Percentiles rank a stretch among this genome's conserved stretches.
These are phyloP conservation scores for Fagopyrum homotropicum DNA, from an alignment of 148 eudicot genomes.

Conservation along the genomic window DNA sequence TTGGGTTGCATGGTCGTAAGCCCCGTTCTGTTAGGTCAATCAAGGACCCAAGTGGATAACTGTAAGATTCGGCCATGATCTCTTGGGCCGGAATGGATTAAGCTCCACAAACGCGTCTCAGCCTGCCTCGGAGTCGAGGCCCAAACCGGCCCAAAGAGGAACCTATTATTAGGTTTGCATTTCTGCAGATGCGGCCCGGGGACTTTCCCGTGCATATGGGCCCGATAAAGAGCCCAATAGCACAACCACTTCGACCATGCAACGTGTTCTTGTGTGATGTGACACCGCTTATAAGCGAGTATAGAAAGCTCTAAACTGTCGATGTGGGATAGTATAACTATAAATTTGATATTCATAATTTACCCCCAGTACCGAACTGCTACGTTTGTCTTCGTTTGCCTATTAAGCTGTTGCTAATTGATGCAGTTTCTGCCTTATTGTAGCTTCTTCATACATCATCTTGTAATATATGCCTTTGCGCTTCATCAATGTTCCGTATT, in stretches of 20 bases:
- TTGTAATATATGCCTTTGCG: too few relatives aligned
- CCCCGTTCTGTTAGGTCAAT: too few relatives aligned
- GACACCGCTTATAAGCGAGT: too few relatives aligned
- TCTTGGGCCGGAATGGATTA: not conserved
- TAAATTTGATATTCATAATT: too few relatives aligned
- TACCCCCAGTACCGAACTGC: too few relatives aligned
- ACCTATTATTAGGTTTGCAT: not conserved
- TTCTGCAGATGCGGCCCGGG: not conserved
- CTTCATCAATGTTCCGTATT: too few relatives aligned
- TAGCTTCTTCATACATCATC: too few relatives aligned
- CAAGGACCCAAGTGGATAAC: not conserved
- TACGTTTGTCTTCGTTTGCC: too few relatives aligned
- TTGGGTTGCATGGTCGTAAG: too few relatives aligned
- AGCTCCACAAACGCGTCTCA: not conserved
- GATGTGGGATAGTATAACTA: too few relatives aligned
- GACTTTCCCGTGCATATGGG: not conserved
- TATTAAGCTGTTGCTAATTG: too few relatives aligned
- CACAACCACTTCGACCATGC: not conserved
- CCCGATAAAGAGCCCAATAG: not conserved
- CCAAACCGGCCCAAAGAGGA: not conserved
- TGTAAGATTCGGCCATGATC: not conserved
- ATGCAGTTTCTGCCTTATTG: too few relatives aligned
- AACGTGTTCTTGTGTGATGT: not conserved
- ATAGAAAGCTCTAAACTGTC: not conserved
- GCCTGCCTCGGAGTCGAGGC: not conserved